Conservation (phyloP, 192 early-diverging fungal genomes). For the Geranomyces michiganensis region DNA sequence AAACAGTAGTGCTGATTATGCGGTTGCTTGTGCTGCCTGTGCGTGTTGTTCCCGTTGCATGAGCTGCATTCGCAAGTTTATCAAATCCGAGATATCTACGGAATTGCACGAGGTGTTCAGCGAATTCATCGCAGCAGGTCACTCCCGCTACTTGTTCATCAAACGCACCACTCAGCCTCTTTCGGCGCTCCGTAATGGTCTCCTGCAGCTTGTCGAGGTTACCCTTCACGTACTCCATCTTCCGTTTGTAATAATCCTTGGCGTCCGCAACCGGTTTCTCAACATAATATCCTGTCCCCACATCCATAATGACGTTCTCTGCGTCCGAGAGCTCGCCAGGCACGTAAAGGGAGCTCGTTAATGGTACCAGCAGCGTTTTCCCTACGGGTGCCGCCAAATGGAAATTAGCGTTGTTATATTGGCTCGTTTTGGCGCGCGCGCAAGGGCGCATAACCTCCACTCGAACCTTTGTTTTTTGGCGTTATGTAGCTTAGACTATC, state of each 20-base stretch:
- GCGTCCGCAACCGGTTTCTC: slow-evolving; percentile 89
- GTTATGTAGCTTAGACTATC: slow-evolving; percentile 68
- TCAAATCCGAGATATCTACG: slow-evolving; percentile 22
- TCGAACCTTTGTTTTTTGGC: slow-evolving; percentile 52
- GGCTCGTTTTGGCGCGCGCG: background rate
- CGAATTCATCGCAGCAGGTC: background rate
- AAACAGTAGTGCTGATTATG: background rate
- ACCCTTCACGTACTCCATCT: slow-evolving; percentile 79
- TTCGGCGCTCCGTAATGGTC: slow-evolving; percentile 77
- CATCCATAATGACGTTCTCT: slow-evolving; percentile 89
- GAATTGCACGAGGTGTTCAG: background rate
- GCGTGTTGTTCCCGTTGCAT: slow-evolving; percentile 21
- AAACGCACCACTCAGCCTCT: slow-evolving; percentile 41
- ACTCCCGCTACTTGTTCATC: background rate
- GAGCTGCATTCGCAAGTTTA: slow-evolving; percentile 20
- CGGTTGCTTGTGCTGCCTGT: slow-evolving; percentile 14
- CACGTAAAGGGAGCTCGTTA: slow-evolving; percentile 89
- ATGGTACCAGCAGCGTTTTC: slow-evolving; percentile 73
- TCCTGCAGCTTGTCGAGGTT: slow-evolving; percentile 83
- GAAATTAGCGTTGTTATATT: too few species aligned
- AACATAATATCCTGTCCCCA: slow-evolving; percentile 95
- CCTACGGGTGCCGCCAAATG: slow-evolving; percentile 17
- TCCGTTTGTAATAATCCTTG: slow-evolving; percentile 77
- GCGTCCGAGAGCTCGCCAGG: slow-evolving; percentile 82
- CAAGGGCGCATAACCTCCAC: background rate